Base-by-base conservation (phyloP, 1,139 yeast species). In the Magnusiomyces magnusii region DNA sequence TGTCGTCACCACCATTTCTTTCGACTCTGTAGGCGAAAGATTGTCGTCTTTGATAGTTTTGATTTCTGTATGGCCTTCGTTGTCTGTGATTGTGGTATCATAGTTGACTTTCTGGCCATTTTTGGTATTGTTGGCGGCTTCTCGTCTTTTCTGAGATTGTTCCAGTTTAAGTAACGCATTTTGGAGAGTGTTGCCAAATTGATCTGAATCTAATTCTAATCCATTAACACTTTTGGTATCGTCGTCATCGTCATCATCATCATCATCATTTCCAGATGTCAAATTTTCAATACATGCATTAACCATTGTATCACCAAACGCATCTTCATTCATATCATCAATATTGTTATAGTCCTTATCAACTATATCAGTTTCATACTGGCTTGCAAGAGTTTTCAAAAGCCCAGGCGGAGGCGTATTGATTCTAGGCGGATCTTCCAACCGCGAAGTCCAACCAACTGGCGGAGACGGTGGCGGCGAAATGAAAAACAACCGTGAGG, bases 391-490 rank as follows among this genome's bases (percentile, higher is more conserved):
- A 7, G 47, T 17, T 13, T 39, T 7, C n/a, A 34, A 21, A 31
- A 51, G 42, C 2, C 54, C 54, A 9, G 28, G 31, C 7, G 44
- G 44, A 19, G 54, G 54, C 17, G 54, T 51, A 17, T 39, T 39
- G 28, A 51, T 23, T 21, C 54, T 34, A 27, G 80, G 80, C 36
- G 71, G 72, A n/a, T 69, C 75, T 61, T 76, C 80, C 15, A 61
- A 61, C 28, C 61, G 53, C 9, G 70, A 65, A 50, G 65, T 69
- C 80, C 80, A 77, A 31, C 73, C 79, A 3, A 67, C 72, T 0
- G 79, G 79, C 1, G 80, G 80, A 44, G 76, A 71, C 3, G 78
- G 76, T 9, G 80, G 80, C 1, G 80, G 80, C 19, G 77, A 72
- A 51, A 76, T 75, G 58, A 76, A 68, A 68, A 75, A 70, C 55